These are phyloP conservation scores for Coelastrella sp. DNA, from an alignment of 139 green algal genomes.

Conservation along the genomic window DNA sequence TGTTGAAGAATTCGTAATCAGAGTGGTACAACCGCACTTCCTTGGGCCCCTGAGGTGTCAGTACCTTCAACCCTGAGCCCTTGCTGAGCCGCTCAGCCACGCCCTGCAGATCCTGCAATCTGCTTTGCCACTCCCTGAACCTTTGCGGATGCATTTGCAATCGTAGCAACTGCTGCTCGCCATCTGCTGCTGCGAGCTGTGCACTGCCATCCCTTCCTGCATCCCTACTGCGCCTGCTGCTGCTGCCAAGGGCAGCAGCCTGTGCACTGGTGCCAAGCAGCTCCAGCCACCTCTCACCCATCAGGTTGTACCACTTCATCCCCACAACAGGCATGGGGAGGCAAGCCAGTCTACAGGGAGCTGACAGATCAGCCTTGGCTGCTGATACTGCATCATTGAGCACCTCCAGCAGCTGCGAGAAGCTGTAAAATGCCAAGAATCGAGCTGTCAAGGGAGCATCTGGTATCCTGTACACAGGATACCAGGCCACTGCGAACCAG, in stretches of 20 bases:
- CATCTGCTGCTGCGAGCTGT: background rate
- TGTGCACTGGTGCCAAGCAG: conserved; percentile 48
- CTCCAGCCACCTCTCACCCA: conserved; percentile 76
- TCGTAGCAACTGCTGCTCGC: background rate
- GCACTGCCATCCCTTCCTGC: background rate
- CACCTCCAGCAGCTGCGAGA: conserved; percentile 54
- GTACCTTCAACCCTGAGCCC: conserved; percentile 56
- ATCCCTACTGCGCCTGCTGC: background rate
- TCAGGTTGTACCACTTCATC: conserved; percentile 79
- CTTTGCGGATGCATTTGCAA: conserved; percentile 18
- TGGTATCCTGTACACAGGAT: conserved; percentile 89
- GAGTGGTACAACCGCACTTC: conserved; percentile 58
- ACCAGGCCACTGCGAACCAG: conserved; percentile 91
- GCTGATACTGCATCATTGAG: conserved; percentile 12
- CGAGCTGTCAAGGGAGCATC: conserved; percentile 84
- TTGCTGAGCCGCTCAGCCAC: conserved; percentile 60
- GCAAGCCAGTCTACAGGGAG: background rate
- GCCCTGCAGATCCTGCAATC: conserved; percentile 57
- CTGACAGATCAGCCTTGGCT: conserved; percentile 3
- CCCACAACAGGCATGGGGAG: conserved; percentile 65
- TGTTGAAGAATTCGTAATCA: conserved; percentile 74
- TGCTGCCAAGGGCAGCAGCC: background rate
- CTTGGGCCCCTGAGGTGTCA: conserved; percentile 55
- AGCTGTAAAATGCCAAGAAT: conserved; percentile 90
- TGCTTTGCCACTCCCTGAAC: conserved; percentile 42